These are phyloP conservation scores for Filosporella fistucella DNA, from an alignment of 495 filamentous ascomycete genomes.

Conservation along the genomic window DNA sequence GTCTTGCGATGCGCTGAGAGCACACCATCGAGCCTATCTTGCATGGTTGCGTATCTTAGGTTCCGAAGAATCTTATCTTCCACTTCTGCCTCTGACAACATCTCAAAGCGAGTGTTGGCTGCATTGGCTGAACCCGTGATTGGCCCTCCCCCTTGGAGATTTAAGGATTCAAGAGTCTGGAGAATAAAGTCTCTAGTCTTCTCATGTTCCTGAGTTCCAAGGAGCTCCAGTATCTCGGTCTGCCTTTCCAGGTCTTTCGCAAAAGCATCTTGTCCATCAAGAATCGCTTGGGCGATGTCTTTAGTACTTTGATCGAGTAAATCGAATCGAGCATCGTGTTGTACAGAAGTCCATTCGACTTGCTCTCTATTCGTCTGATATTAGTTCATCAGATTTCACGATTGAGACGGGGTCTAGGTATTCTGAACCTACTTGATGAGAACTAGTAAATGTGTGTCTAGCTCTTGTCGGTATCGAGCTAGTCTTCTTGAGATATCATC, in stretches of 20 bases:
- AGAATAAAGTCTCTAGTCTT: neutral
- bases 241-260: neutral
- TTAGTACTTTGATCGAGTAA: neutral
- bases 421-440: neutral
- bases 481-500: neutral
- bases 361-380: too few species aligned
- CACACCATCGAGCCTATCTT: conserved; percentile 24
- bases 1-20: conserved; percentile 22
- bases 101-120: too few species aligned
- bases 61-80: conserved; percentile 15
- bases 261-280: neutral
- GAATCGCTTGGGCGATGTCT: neutral
- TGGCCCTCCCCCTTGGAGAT: neutral
- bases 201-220: neutral
- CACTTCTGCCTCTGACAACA: too few species aligned
- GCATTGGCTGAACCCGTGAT: neutral
- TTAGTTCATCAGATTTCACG: neutral
- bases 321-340: neutral
- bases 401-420: neutral
- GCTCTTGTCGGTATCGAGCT: neutral
- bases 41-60: conserved; percentile 22
- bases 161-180: neutral
- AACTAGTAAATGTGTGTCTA: neutral
- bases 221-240: neutral
- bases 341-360: neutral